Evolutionary conservation across 768 basidiomycete genomes (phyloP), one percentile per base, ranked within the genome.

Genomic region (Naganishia friedmannii): DNA sequence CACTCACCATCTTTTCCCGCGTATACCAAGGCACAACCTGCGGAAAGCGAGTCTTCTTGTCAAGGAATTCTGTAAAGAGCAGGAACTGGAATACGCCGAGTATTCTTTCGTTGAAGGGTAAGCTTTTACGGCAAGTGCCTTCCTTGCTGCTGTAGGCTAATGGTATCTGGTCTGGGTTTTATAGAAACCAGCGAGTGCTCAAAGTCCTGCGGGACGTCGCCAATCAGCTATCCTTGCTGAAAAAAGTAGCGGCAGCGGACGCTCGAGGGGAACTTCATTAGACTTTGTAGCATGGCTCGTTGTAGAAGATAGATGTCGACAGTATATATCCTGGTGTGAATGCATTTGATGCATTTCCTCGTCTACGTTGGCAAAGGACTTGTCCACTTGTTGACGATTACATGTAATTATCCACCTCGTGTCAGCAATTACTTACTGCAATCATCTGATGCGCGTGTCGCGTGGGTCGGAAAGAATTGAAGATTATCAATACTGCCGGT

Each of bases 1-100:
- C 53, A 93, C 95, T 1, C 96, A 99, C 75, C 94, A 97, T 80
- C 86, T 98, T 70, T 97, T 97, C 84, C 96, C 96, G 23, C 88
- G 96, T 13, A 84, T 97, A 0, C 96, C 96, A 2, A 85, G 96
- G 46, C 95, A 98, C 84, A 93, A 96, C 78, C 85, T 99, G 66
- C 86, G 87, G 42, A 84, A 87, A 67, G 95, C 95, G 2, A 91
- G 90, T 73, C 70, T 85, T 34, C 83, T 94, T 26, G 93, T 96
- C 66, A 95, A 93, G 79, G 85, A 89, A 75, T 98, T 89, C 75
- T 92, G 93, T 17, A 84, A 86, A 74, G 90, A 95, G 77, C 88
- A 83, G 56, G 78, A 79, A 31, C 83, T 98, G 4, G 86, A 86
- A 42, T 99, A 94, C 76, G 89, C 90, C 48, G 93, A 96, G 80